Conservation (phyloP, 1,284 basidiomycete genomes). For the Rhizopogon parksii region DNA sequence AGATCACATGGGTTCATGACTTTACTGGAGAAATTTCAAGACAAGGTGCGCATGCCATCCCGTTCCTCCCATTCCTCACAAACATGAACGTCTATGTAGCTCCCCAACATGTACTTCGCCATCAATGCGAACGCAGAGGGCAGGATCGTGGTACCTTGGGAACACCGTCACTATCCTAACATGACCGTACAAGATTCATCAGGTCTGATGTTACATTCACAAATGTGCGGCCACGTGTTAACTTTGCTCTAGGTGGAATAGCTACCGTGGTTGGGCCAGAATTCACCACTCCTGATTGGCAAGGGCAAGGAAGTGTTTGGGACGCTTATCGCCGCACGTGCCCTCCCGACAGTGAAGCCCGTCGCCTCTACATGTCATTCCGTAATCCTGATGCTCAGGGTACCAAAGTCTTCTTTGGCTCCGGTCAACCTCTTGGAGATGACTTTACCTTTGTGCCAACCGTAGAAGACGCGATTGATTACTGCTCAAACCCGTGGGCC, state of each 20-base stretch:
- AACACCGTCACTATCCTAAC: conserved; percentile 64
- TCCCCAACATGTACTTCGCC: conserved; percentile 88
- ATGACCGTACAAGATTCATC: conserved; percentile 51
- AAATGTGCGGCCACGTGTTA: conserved; percentile 1
- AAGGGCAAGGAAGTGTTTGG: conserved; percentile 80
- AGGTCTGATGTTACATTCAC: conserved; percentile 29
- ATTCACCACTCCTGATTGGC: conserved; percentile 81
- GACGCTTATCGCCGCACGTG: conserved; percentile 89
- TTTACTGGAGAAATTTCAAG: conserved; percentile 69
- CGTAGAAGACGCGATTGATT: conserved; percentile 65
- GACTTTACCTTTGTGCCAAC: conserved; percentile 56
- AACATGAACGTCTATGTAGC: conserved; percentile 32
- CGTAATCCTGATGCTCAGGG: conserved; percentile 27
- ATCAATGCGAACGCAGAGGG: conserved; percentile 91
- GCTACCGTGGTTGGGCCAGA: conserved; percentile 56
- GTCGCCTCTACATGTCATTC: conserved; percentile 75
- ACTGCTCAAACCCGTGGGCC: conserved; percentile 75
- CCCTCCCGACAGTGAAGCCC: conserved; percentile 68
- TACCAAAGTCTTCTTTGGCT: conserved; percentile 14
- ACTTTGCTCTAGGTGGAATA: conserved; percentile 41
- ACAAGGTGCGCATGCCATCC: conserved; percentile 39
- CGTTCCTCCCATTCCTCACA: background rate
- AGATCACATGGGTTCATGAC: conserved; percentile 69
- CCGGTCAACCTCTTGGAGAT: conserved; percentile 28
- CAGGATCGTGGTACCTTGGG: conserved; percentile 86